Conservation (phyloP, 2,329 filamentous ascomycete species). For the Colletotrichum sp. region DNA sequence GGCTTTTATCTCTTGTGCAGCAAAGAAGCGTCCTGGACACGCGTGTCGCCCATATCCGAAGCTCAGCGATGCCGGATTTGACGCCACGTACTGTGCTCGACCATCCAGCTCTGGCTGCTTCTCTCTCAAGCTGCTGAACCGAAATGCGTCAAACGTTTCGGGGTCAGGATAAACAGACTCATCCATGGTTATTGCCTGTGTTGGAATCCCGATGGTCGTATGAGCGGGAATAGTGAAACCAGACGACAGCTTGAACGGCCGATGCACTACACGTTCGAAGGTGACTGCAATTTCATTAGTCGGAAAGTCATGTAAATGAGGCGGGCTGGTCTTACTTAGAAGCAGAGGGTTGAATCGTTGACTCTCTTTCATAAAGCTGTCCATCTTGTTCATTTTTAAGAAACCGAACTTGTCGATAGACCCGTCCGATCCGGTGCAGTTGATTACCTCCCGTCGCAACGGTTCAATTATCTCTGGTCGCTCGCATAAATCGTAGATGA, state of each 20-base stretch:
- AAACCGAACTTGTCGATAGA: neutral
- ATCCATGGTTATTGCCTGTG: neutral
- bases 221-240: neutral
- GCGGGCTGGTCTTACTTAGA: neutral
- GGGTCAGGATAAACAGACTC: neutral
- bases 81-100: neutral
- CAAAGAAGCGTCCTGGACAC: slow-evolving; percentile 1
- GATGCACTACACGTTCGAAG: neutral
- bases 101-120: neutral
- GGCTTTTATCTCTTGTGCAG: neutral
- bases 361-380: neutral
- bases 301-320: neutral
- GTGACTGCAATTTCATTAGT: neutral
- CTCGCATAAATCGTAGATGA: slow-evolving; percentile 30
- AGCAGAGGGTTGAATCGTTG: neutral
- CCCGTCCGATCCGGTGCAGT: neutral
- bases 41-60: neutral
- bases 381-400: neutral
- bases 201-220: neutral
- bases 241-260: neutral
- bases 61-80: neutral
- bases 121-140: neutral
- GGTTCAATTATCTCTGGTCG: neutral
- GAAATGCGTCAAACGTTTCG: neutral
- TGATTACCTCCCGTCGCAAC: neutral